phyloP scores from a whole-genome alignment of 768 basidiomycete genomes.

The Boletus edulis region DNA sequence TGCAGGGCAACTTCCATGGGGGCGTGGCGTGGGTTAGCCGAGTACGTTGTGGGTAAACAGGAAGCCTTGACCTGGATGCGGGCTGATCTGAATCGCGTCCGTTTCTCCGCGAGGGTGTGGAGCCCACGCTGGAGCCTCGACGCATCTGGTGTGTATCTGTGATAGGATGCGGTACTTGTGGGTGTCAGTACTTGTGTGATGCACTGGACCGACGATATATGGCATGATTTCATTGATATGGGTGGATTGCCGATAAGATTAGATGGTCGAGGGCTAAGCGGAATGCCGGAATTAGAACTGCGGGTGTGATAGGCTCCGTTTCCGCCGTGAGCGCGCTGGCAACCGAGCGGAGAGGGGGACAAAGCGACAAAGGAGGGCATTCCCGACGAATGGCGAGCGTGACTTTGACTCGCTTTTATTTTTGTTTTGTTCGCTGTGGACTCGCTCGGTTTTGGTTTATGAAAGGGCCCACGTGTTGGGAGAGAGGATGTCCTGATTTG shows the following conservation, averaged over 20 bases:
- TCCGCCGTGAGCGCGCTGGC: background rate
- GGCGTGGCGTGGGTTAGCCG: constrained; percentile 25
- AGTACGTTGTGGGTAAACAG: constrained; percentile 26
- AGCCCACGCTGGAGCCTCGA: constrained; percentile 29
- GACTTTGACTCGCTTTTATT: too few species aligned
- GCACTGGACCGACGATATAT: constrained; percentile 5
- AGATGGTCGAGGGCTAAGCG: constrained; percentile 19
- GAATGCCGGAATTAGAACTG: constrained; percentile 8
- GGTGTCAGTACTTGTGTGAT: background rate
- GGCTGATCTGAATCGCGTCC: constrained; percentile 15
- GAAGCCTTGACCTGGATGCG: constrained; percentile 1
- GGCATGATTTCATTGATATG: constrained; percentile 19
- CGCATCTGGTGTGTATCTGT: constrained; percentile 22
- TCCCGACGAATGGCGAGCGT: too few species aligned
- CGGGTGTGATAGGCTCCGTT: background rate
- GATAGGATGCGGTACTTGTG: constrained; percentile 11
- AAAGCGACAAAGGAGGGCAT: constrained; percentile 5
- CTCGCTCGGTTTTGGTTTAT: constrained; percentile 3
- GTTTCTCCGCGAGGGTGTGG: constrained; percentile 26
- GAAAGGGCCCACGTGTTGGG: constrained; percentile 26
- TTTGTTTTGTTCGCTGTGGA: background rate
- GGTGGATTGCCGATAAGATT: constrained; percentile 26
- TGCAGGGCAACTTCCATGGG: constrained; percentile 12
- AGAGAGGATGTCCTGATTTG: constrained; percentile 24
- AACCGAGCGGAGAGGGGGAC: background rate